Percentiles rank a stretch among this genome's conserved stretches.
Evolutionary conservation across 306 rosid genomes (phyloP).

Genomic region (Malus fusca): DNA sequence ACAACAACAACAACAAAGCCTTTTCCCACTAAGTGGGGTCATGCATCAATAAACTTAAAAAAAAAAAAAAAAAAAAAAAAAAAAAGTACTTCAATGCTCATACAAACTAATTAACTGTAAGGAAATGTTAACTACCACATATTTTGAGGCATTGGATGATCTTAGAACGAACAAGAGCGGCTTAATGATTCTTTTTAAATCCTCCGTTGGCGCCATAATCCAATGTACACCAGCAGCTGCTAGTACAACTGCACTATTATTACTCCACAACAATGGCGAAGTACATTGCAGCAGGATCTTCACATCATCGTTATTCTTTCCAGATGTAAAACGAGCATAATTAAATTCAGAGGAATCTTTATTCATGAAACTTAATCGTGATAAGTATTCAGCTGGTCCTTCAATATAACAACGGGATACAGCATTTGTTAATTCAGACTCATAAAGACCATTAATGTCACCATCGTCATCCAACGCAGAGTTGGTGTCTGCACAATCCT

Average conservation of each 20-base stretch:
- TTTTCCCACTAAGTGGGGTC: no score
- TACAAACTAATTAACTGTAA: constrained; percentile 7
- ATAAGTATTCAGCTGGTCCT: constrained; percentile 87
- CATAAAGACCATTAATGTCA: constrained; percentile 24
- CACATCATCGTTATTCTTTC: constrained; percentile 51
- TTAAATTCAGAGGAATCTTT: constrained; percentile 41
- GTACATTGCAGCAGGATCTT: constrained; percentile 83
- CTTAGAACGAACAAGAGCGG: constrained; percentile 79
- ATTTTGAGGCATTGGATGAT: constrained; percentile 75
- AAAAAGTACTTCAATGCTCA: neutral
- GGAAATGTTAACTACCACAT: constrained; percentile 59
- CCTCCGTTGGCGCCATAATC: constrained; percentile 76
- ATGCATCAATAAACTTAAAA: neutral
- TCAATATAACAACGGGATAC: constrained; percentile 75
- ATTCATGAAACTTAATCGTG: constrained; percentile 53
- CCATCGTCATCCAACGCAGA: constrained; percentile 32
- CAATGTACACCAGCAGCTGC: constrained; percentile 93
- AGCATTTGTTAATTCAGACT: constrained; percentile 45
- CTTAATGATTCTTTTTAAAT: constrained; percentile 62
- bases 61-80: no score
- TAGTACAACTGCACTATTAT: constrained; percentile 94
- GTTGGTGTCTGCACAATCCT: constrained; percentile 21
- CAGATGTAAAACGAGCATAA: constrained; percentile 49
- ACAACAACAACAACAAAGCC: no score
- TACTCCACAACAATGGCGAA: constrained; percentile 88